These are phyloP conservation scores for apple (Malus domestica) DNA, from an alignment of 306 rosid genomes.

Conservation along the genomic window ASM211411v1 NC_041790.1:602001-602500, in stretches of 20 bases:
- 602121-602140: neutral
- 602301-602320: neutral
- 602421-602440: too few species aligned
- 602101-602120: neutral
- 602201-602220: neutral
- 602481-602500: too few species aligned
- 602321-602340: too few species aligned
- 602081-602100: neutral
- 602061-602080: neutral
- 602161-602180: neutral
- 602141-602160: neutral
- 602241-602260: neutral
- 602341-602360: too few species aligned
- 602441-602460: too few species aligned
- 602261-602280: neutral
- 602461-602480: too few species aligned
- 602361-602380: too few species aligned
- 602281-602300: too few species aligned
- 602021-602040: constrained; percentile 61
- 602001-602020: neutral
- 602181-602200: neutral
- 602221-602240: neutral
- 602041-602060: constrained; percentile 42
- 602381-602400: too few species aligned
- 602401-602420: too few species aligned